These are phyloP conservation scores for Ceratocystis destructans DNA, from an alignment of 2,329 filamentous ascomycete genomes.

Conservation along the genomic window DNA sequence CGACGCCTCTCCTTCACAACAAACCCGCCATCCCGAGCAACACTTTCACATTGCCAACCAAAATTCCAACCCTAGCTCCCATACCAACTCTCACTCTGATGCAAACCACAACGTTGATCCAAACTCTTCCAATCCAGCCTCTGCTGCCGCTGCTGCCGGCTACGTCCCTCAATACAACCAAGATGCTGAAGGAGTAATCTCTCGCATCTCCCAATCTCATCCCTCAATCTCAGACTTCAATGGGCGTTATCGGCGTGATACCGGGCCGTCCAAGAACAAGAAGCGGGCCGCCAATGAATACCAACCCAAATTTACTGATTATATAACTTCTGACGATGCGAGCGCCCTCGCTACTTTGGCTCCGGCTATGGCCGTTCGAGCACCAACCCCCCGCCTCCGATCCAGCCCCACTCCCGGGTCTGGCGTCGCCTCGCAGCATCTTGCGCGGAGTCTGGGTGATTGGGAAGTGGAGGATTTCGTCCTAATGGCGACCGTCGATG, in stretches of 20 bases:
- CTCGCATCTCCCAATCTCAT: constrained; percentile 9
- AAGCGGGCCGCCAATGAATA: constrained; percentile 26
- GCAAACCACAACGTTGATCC: neutral
- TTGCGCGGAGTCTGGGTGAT: constrained; percentile 95
- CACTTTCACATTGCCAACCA: neutral
- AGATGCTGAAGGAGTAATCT: constrained; percentile 8
- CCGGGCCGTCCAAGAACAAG: constrained; percentile 20
- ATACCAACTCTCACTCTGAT: neutral
- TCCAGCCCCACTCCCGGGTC: constrained; percentile 44
- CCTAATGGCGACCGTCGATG: constrained; percentile 98
- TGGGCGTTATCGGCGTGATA: constrained; percentile 12
- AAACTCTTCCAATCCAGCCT: neutral
- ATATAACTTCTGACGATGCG: constrained; percentile 50
- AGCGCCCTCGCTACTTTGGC: constrained; percentile 96
- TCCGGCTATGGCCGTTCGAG: constrained; percentile 93
- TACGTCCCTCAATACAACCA: constrained; percentile 12
- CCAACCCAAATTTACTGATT: constrained; percentile 26
- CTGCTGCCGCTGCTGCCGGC: constrained; percentile 19
- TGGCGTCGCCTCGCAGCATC: constrained; percentile 67
- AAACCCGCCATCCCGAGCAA: constrained; percentile 12
- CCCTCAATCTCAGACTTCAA: constrained; percentile 11
- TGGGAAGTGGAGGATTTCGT: constrained; percentile 99
- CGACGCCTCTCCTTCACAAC: constrained; percentile 16
- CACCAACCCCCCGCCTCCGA: constrained; percentile 55
- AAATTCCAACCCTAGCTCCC: neutral